Evolutionary conservation across 2,329 filamentous ascomycete genomes (phyloP), one percentile per base, ranked within the genome.

Genomic region (Dothistroma pini): DNA sequence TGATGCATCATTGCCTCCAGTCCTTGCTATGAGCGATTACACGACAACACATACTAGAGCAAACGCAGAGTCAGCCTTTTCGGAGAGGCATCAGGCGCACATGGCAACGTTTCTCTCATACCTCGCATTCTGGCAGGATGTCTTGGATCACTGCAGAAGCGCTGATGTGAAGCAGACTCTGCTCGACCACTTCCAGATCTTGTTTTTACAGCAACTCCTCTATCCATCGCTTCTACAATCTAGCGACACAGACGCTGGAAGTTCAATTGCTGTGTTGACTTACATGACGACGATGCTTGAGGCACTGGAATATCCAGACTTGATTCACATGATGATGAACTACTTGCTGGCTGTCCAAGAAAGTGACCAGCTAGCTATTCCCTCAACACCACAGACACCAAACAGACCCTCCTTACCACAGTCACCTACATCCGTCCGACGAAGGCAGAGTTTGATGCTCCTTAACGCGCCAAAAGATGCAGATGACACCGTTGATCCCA

Each of bases 211-310:
- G 75, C 95, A 99, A 75, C 80, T 99, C 70, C 79, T 99, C 86
- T 97, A 99, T 74, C 95, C 95, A 1, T 99, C 96, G 1, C 81
- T 99, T 34, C 83, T 99, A 14, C 93, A 99, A 75, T 99, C 95
- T 10, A 97, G 95, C 1, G 95, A 99, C 77, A 90, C 96, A 44
- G 93, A 97, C 75, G 95, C 93, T 66, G 95, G 95, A 57, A 99
- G 95, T 7, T 96, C 95, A 0, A 92, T 97, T 22, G 95, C 95
- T 3, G 95, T 99, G 12, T 81, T 97, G 64, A 97, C 93, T 1
- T 97, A 99, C 74, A 82, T 99, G 38, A 89, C 90, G 60, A 89
- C 90, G 48, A 96, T 97, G 58, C 83, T 99, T 6, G 93, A 97
- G 74, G 89, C 91, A 0, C 81, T 99, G 14, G 91, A 97, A 65